phyloP scores from a whole-genome alignment of 1,139 yeast genomes.

The Candida albicans region DNA sequence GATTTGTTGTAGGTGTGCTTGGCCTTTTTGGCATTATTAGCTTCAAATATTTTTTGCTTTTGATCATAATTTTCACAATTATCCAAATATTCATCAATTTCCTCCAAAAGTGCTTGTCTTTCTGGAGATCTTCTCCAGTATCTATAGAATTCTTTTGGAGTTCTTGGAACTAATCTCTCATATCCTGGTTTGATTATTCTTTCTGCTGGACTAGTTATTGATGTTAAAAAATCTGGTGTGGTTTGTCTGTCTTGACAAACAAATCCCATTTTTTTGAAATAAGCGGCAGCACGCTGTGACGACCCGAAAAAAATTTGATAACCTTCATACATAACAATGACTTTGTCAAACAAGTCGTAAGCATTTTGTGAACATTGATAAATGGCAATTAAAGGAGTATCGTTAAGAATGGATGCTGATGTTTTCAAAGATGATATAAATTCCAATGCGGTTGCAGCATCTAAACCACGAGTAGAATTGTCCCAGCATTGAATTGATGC shows the following conservation, averaged over 20 bases:
- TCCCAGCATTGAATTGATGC: constrained; percentile 57
- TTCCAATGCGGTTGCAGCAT: constrained; percentile 66
- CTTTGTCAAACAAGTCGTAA: constrained; percentile 69
- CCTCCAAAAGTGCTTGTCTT: constrained; percentile 15
- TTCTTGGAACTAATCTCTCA: constrained; percentile 26
- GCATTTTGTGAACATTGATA: constrained; percentile 48
- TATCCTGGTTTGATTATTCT: constrained; percentile 54
- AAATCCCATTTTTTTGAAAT: constrained; percentile 50
- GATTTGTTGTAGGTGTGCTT: constrained; percentile 52
- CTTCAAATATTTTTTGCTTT: constrained; percentile 29
- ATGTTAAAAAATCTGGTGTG: constrained; percentile 54
- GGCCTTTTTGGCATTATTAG: constrained; percentile 61
- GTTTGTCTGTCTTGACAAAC: constrained; percentile 74
- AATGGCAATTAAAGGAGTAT: constrained; percentile 71
- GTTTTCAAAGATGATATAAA: constrained; percentile 68
- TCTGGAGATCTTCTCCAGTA: constrained; percentile 27
- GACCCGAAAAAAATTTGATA: constrained; percentile 56
- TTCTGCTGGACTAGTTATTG: constrained; percentile 69
- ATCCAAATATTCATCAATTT: constrained; percentile 20
- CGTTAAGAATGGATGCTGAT: constrained; percentile 56
- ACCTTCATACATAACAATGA: constrained; percentile 55
- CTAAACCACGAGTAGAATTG: constrained; percentile 61
- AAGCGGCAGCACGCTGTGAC: constrained; percentile 44
- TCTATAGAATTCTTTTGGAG: constrained; percentile 24
- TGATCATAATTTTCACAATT: constrained; percentile 18